phyloP scores from a whole-genome alignment of 2,329 filamentous ascomycete genomes.

The Exserohilum turcica region DNA sequence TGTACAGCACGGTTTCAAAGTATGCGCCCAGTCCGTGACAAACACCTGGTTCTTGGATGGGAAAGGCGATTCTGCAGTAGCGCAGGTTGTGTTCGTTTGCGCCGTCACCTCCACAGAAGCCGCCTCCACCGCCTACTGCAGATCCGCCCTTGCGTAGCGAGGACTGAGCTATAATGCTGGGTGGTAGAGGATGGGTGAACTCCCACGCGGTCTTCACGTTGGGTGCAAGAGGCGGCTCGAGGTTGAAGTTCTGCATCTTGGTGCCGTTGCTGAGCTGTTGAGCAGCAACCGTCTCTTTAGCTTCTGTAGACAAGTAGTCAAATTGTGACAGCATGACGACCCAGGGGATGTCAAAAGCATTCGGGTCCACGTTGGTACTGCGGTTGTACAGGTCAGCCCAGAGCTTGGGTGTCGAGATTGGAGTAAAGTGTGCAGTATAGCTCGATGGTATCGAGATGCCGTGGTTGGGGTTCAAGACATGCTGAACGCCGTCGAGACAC shows the following conservation, averaged over 20 bases:
- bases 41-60: constrained; percentile 76
- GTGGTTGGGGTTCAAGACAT: constrained; percentile 76
- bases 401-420: constrained; percentile 84
- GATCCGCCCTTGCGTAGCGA: constrained; percentile 66
- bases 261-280: constrained; percentile 56
- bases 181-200: constrained; percentile 75
- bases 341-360: constrained; percentile 88
- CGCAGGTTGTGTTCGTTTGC: constrained; percentile 91
- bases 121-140: constrained; percentile 70
- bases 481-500: constrained; percentile 93
- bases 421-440: constrained; percentile 93
- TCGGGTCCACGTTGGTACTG: constrained; percentile 61
- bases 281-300: constrained; percentile 44
- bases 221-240: constrained; percentile 41
- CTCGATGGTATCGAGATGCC: constrained; percentile 93
- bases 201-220: constrained; percentile 79
- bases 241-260: constrained; percentile 40
- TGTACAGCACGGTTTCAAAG: constrained; percentile 95
- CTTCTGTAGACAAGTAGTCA: constrained; percentile 74
- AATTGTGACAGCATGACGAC: constrained; percentile 91
- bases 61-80: constrained; percentile 78
- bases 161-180: constrained; percentile 61
- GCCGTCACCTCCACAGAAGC: constrained; percentile 75
- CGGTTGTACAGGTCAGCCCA: constrained; percentile 78
- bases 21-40: constrained; percentile 92